Conservation (phyloP, 192 early-diverging fungal genomes). For the Funneliformis geosporum region DNA sequence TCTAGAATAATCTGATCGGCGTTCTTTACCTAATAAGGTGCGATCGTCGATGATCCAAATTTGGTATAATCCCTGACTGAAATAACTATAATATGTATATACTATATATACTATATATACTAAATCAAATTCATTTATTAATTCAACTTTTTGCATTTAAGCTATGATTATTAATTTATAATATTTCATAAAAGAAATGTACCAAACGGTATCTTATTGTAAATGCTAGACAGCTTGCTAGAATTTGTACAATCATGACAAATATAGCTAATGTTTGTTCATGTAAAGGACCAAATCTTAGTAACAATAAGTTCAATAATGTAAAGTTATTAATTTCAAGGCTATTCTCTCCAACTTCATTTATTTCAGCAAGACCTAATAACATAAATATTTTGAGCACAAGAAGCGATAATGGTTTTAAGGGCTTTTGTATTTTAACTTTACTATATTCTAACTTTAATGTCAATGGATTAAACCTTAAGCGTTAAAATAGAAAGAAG, state of each 20-base stretch:
- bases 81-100: no score
- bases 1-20: no score
- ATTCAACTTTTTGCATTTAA: no score
- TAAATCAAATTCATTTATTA: no score
- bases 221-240: slow-evolving; percentile 73
- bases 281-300: slow-evolving; percentile 70
- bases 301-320: slow-evolving; percentile 86
- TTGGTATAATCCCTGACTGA: no score
- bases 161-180: slow-evolving; percentile 7
- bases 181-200: slow-evolving; percentile 72
- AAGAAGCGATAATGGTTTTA: background rate
- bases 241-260: slow-evolving; percentile 68
- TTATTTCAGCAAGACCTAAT: slow-evolving; percentile 10
- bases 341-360: slow-evolving; percentile 34
- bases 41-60: no score
- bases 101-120: no score
- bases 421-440: slow-evolving; percentile 9
- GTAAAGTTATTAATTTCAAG: slow-evolving; percentile 88
- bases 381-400: slow-evolving; percentile 32
- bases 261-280: slow-evolving; percentile 63
- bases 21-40: no score
- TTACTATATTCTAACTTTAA: slow-evolving; percentile 24
- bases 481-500: slow-evolving; percentile 30
- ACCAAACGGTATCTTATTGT: slow-evolving; percentile 80
- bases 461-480: slow-evolving; percentile 22